Conservation (phyloP, 805 yeast species). For the Debaryomyces tyrocola region DNA sequence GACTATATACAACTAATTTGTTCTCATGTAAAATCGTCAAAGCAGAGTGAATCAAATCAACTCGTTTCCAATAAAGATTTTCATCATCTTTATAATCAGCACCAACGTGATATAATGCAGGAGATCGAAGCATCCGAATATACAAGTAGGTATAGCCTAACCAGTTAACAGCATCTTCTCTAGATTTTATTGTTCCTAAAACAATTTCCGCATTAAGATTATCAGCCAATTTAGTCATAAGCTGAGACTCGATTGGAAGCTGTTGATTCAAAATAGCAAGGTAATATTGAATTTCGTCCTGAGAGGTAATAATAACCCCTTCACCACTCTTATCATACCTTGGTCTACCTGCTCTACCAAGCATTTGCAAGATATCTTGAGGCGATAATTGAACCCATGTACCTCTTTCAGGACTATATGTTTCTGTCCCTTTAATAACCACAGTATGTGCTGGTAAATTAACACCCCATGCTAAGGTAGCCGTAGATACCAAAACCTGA, state of each 20-base stretch:
- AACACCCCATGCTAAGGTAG: constrained; percentile 97
- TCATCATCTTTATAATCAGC: constrained; percentile 57
- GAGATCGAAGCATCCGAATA: constrained; percentile 74
- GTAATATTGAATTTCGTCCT: constrained; percentile 82
- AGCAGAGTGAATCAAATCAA: constrained; percentile 77
- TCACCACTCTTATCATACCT: constrained; percentile 90
- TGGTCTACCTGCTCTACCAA: constrained; percentile 98
- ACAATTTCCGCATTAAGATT: constrained; percentile 85
- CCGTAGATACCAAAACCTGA: constrained; percentile 84
- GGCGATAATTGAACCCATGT: constrained; percentile 90
- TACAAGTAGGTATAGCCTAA: constrained; percentile 74
- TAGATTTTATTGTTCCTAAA: constrained; percentile 58
- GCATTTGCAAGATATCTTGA: constrained; percentile 93
- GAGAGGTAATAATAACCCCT: constrained; percentile 89
- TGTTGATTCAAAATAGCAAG: constrained; percentile 89
- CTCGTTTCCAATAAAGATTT: constrained; percentile 51
- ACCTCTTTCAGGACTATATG: constrained; percentile 88
- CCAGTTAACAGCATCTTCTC: constrained; percentile 79
- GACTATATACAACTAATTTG: constrained; percentile 62
- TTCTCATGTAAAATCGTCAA: constrained; percentile 54
- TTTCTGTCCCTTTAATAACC: constrained; percentile 88
- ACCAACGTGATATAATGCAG: constrained; percentile 74
- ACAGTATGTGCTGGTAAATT: constrained; percentile 95
- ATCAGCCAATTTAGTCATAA: constrained; percentile 70
- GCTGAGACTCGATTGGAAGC: constrained; percentile 87